Evolutionary conservation across 2,329 filamentous ascomycete genomes (phyloP).

Genomic region (Talaromyces sp.): DNA sequence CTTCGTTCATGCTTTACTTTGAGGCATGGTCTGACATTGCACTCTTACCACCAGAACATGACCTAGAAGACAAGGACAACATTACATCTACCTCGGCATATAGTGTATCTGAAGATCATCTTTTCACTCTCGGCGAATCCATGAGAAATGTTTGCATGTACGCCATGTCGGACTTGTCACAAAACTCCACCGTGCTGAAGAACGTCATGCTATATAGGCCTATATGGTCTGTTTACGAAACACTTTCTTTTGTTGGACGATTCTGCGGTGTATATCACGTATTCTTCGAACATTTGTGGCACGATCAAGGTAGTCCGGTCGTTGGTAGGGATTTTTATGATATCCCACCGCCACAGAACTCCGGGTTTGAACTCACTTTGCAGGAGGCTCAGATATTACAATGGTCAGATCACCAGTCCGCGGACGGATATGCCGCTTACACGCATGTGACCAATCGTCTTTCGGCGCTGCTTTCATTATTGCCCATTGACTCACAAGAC

Average conservation of each 20-base stretch:
- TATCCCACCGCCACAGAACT: not conserved
- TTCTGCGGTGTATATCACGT: not conserved
- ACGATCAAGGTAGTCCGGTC: not conserved
- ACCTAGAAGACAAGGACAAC: not conserved
- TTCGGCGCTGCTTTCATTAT: slow-evolving; percentile 12
- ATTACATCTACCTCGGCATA: not conserved
- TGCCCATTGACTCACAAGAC: not conserved
- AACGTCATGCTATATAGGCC: slow-evolving; percentile 2
- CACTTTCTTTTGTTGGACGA: not conserved
- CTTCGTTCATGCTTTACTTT: slow-evolving; percentile 15
- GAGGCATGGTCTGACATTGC: slow-evolving; percentile 11
- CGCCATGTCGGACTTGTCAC: not conserved
- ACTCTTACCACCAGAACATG: not conserved
- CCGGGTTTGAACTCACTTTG: not conserved
- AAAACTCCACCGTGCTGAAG: not conserved
- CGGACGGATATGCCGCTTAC: not conserved
- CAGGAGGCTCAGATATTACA: not conserved
- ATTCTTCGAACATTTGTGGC: slow-evolving; percentile 1
- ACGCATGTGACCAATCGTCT: slow-evolving; percentile 9
- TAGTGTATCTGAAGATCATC: slow-evolving; percentile 5
- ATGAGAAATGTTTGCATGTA: slow-evolving; percentile 9
- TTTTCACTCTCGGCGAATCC: not conserved
- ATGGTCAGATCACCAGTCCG: not conserved
- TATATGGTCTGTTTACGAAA: not conserved
- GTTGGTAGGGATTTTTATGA: not conserved